These are phyloP conservation scores for Talaromyces funiculosus DNA, from an alignment of 2,329 filamentous ascomycete species.

Conservation along the genomic window DNA sequence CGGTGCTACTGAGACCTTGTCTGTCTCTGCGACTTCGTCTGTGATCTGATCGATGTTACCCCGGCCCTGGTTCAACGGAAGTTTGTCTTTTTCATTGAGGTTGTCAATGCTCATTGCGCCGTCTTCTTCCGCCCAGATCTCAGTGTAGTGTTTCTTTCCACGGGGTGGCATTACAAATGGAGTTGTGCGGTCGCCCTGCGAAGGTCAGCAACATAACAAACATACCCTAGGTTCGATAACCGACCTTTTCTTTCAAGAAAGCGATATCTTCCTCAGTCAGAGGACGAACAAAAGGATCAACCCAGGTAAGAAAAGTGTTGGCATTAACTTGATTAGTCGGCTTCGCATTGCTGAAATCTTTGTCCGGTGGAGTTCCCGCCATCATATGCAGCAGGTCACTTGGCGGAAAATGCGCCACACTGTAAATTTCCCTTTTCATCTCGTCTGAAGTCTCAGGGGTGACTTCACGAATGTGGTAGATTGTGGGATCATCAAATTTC, in stretches of 20 bases:
- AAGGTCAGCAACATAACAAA: slow-evolving; percentile 13
- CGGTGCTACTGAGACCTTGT: slow-evolving; percentile 82
- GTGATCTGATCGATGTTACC: slow-evolving; percentile 82
- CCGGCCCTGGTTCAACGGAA: slow-evolving; percentile 73
- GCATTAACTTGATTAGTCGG: slow-evolving; percentile 92
- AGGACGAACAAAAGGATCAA: slow-evolving; percentile 84
- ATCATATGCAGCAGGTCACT: slow-evolving; percentile 78
- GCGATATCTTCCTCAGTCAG: slow-evolving; percentile 91
- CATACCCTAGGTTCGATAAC: slow-evolving; percentile 14
- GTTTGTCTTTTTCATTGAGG: slow-evolving; percentile 57
- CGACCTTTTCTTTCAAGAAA: slow-evolving; percentile 74
- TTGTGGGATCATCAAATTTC: slow-evolving; percentile 82
- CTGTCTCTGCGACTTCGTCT: slow-evolving; percentile 80
- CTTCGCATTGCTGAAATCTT: slow-evolving; percentile 92
- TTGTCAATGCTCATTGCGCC: slow-evolving; percentile 69
- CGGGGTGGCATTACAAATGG: slow-evolving; percentile 83
- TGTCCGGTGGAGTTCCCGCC: slow-evolving; percentile 82
- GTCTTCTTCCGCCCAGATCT: slow-evolving; percentile 93
- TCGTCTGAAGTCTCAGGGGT: slow-evolving; percentile 71
- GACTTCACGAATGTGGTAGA: slow-evolving; percentile 83
- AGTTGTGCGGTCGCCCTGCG: slow-evolving; percentile 66
- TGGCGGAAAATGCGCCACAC: slow-evolving; percentile 75
- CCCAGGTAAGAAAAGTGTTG: slow-evolving; percentile 83
- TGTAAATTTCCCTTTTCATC: slow-evolving; percentile 82
- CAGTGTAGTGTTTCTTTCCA: slow-evolving; percentile 77